Percentiles rank a stretch among this genome's conserved stretches.
These are phyloP conservation scores for Starmera caribaea DNA, from an alignment of 805 yeast genomes.

Conservation along the genomic window DNA sequence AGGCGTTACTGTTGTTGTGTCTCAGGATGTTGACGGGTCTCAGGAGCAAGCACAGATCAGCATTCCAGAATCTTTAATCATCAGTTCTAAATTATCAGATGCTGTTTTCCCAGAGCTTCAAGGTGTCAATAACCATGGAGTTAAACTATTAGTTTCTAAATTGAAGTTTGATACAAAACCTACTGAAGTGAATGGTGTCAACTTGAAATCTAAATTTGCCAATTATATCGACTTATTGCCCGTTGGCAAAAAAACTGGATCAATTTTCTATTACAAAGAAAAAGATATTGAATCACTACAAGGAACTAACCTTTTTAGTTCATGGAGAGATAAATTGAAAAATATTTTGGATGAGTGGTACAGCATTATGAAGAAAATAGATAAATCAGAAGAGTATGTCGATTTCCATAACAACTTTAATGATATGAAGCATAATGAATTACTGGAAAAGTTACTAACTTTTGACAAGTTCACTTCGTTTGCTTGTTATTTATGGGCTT, in stretches of 20 bases:
- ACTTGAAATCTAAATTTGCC: slow-evolving; percentile 21
- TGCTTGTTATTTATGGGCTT: slow-evolving; percentile 67
- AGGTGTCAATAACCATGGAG: slow-evolving; percentile 20
- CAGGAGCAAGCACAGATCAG: slow-evolving; percentile 14
- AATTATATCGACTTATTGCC: slow-evolving; percentile 49
- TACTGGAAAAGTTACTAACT: slow-evolving; percentile 14
- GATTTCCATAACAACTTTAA: slow-evolving; percentile 9
- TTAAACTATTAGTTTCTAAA: slow-evolving; percentile 31
- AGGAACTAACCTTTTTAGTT: slow-evolving; percentile 57
- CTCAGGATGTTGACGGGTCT: slow-evolving; percentile 10
- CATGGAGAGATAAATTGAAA: slow-evolving; percentile 37
- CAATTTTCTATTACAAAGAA: slow-evolving; percentile 57
- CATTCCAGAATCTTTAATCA: slow-evolving; percentile 22
- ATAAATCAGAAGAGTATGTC: slow-evolving; percentile 9
- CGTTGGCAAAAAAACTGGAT: slow-evolving; percentile 24
- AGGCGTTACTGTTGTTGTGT: slow-evolving; percentile 27
- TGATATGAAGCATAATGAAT: slow-evolving; percentile 5
- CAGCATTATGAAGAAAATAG: slow-evolving; percentile 1
- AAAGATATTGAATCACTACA: slow-evolving; percentile 41
- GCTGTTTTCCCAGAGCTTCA: slow-evolving; percentile 13
- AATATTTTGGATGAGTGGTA: slow-evolving; percentile 59
- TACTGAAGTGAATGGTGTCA: slow-evolving; percentile 5
- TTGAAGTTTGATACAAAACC: slow-evolving; percentile 23
- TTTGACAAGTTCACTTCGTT: slow-evolving; percentile 49
- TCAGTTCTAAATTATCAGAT: slow-evolving; percentile 17